Evolutionary conservation across 2,329 filamentous ascomycete species (phyloP), one percentile per base, ranked within the genome.

Genomic region (Sporothrix euskadiensis): DNA sequence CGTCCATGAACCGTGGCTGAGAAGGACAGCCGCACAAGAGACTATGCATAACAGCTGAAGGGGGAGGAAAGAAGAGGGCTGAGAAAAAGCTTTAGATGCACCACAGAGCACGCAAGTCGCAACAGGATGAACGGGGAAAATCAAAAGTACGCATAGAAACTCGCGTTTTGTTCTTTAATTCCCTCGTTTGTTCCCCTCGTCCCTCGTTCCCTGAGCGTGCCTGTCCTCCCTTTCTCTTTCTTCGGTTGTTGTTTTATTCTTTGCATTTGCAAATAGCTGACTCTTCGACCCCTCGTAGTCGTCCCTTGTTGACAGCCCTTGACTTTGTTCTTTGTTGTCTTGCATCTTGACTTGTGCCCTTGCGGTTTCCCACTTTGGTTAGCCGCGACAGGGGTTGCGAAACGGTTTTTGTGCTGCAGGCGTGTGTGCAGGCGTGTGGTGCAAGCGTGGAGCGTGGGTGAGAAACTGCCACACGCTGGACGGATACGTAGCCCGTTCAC

Each of bases 21-120:
- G 22, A 65, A 44, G 69, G 71, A 30, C 47, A 54, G 49, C 35
- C 69, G 63, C 71, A 32, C 26, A 30, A 72, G 52, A 74, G 74
- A 74, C 71, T 26, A 26, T 26, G 26, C 1, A 1, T 26, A 26
- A 57, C 59, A 61, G 52, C 49, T 49, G 30, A 14, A 12, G n/a
- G 7, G 59, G 35, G 30, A 59, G 8, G 19, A n/a, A 7, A 22
- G 4, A 26, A 63, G 8, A 63, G 39, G 69, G 69, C 56, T 61
- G 69, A 14, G 16, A n/a, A 44, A 32, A 32, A 32, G 10, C n/a
- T n/a, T n/a, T n/a, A 49, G 19, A 22, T 12, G 52, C 5, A 49
- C 2, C 9, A 26, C 52, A 56, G 52, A 35, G 26, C 56, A 59
- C 56, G 56, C 56, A 59, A 56, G n/a, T 26, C 52, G 16, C 26